These are phyloP conservation scores for Heritiera littoralis DNA, from an alignment of 345 rosid genomes.

Conservation along the genomic window DNA sequence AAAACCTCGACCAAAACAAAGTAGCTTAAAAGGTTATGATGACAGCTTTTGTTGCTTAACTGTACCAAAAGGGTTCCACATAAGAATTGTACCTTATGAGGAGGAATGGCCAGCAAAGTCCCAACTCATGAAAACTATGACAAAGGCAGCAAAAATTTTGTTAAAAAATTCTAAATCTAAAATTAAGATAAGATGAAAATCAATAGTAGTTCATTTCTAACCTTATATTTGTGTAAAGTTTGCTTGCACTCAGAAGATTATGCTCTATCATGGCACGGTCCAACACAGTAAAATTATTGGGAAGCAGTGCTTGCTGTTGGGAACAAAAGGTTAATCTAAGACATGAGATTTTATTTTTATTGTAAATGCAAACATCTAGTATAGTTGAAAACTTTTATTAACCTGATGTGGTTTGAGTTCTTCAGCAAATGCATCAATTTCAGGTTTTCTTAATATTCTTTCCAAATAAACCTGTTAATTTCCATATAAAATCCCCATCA, in stretches of 20 bases:
- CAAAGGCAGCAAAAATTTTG: background rate
- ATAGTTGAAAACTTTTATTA: constrained; percentile 18
- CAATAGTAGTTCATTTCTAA: constrained; percentile 17
- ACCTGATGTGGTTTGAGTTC: constrained; percentile 97
- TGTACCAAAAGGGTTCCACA: background rate
- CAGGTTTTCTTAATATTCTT: constrained; percentile 93
- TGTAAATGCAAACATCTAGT: constrained; percentile 13
- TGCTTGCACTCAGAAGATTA: constrained; percentile 94
- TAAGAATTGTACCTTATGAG: constrained; percentile 27
- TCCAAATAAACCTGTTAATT: constrained; percentile 81
- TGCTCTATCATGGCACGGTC: constrained; percentile 99
- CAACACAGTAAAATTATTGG: constrained; percentile 92
- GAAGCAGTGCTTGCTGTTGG: constrained; percentile 84
- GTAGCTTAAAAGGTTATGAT: background rate
- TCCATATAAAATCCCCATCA: constrained; percentile 15
- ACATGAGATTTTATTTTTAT: background rate
- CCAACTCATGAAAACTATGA: constrained; percentile 86
- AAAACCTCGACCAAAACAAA: background rate
- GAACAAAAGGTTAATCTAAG: constrained; percentile 23
- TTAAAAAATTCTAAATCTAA: background rate
- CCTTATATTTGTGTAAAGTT: constrained; percentile 96
- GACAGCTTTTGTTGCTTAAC: constrained; percentile 1
- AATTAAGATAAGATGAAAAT: constrained; percentile 1
- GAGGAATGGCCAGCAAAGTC: constrained; percentile 93
- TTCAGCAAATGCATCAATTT: constrained; percentile 90